Evolutionary conservation across 495 filamentous ascomycete species (phyloP), one percentile per base, ranked within the genome.

Genomic region (Tuber magnatum): DNA sequence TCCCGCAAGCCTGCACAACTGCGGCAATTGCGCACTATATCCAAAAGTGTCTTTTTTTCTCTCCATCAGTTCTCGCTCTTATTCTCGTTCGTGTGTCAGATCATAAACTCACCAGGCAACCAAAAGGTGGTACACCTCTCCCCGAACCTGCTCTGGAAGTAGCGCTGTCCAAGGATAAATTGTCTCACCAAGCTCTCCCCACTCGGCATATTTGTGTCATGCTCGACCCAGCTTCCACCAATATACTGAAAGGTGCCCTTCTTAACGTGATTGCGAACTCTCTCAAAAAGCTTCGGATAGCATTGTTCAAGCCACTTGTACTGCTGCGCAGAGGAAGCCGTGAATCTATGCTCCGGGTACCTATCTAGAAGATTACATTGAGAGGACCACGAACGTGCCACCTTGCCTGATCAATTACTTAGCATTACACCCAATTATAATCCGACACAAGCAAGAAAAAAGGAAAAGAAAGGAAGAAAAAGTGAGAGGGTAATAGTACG

Each of bases 201-300:
- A 77, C 93, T 93, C 0, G 95, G 95, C 87, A 99, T 86, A 83
- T 99, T 99, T 56, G 95, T 99, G 81, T 99, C 95, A 82, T 99
- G 95, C 80, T 99, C 95, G 28, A 99, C 95, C 95, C 95, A 99
- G 84, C 94, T 97, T 65, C 95, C 95, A 74, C 95, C 95, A 81
- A 99, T 92, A 20, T 93, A 93, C 76, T 97, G 94, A 83, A 99
- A 99, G 65, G 88, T 91, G 65, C 93, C 94, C 73, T 94, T 89
- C 81, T 93, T 93, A 48, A 98, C 91, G 86, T 97, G 95, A 46
- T 87, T 84, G 84, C 96, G 97, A 72, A 99, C 94, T 24, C 94
- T 90, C 71, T 97, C 91, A 82, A 92, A 98, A 2, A 92, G 89
- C 48, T 89, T 88, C 0, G 95, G 94, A 80, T 99, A 99, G 73